Evolutionary conservation across 176 grass and related monocot species (phyloP).

Genomic region (Bolboschoenus planiculmis): DNA sequence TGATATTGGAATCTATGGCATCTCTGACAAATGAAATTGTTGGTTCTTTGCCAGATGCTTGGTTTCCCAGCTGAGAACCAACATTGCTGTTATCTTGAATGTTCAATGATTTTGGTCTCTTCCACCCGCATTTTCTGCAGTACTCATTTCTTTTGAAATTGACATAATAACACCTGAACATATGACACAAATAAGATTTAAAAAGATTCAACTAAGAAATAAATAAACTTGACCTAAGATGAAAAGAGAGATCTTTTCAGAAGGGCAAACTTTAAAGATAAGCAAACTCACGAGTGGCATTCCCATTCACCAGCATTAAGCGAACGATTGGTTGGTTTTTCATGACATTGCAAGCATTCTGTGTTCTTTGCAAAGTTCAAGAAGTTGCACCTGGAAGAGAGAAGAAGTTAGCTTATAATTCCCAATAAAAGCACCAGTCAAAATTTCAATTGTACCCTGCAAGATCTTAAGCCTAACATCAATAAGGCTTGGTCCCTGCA

Average conservation of each 20-base stretch:
- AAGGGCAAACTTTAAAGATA: neutral
- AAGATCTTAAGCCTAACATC: neutral
- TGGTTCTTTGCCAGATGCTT: slow-evolving; percentile 27
- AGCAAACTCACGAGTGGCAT: slow-evolving; percentile 59
- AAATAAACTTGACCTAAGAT: neutral
- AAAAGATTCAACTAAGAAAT: slow-evolving; percentile 11
- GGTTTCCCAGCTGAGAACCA: slow-evolving; percentile 14
- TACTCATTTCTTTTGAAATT: slow-evolving; percentile 81
- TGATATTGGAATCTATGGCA: slow-evolving; percentile 4
- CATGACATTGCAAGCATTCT: slow-evolving; percentile 77
- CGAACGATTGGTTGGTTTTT: slow-evolving; percentile 62
- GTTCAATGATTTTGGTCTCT: slow-evolving; percentile 73
- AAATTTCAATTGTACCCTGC: neutral
- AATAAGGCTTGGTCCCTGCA: neutral
- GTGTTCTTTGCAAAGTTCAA: slow-evolving; percentile 99
- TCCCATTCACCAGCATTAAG: slow-evolving; percentile 91
- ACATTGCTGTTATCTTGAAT: slow-evolving; percentile 22
- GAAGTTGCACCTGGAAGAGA: slow-evolving; percentile 78
- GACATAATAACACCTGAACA: slow-evolving; percentile 83
- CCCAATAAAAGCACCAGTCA: neutral
- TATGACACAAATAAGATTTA: slow-evolving; percentile 13
- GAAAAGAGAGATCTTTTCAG: neutral
- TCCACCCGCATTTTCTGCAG: slow-evolving; percentile 84
- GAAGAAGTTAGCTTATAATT: slow-evolving; percentile 22
- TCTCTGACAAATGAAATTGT: slow-evolving; percentile 73